Evolutionary conservation across 2,329 filamentous ascomycete species (phyloP).

Genomic region (Epichloe typhina): DNA sequence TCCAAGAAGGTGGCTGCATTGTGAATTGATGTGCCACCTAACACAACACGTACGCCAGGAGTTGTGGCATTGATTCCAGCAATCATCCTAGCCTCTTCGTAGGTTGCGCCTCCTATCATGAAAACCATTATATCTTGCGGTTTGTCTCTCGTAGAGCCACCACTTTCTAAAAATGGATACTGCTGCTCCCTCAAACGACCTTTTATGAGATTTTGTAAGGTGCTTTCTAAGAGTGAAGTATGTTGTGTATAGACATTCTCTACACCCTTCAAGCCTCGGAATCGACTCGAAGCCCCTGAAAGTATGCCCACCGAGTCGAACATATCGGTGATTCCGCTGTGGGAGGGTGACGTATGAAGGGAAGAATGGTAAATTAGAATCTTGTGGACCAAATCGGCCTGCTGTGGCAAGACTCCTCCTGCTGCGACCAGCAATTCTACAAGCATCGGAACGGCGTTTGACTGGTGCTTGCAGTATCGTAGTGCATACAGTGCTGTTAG

Average conservation of each 20-base stretch:
- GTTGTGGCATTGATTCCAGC: conserved; percentile 88
- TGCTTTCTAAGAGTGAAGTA: conserved; percentile 74
- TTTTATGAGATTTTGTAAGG: conserved; percentile 85
- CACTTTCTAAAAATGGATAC: conserved; percentile 88
- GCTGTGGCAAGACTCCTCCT: conserved; percentile 63
- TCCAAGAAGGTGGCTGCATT: conserved; percentile 82
- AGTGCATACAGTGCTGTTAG: conserved; percentile 90
- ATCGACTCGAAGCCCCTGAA: conserved; percentile 70
- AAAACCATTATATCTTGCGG: conserved; percentile 95
- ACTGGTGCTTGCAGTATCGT: conserved; percentile 77
- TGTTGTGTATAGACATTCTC: conserved; percentile 99
- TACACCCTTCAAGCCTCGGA: conserved; percentile 92
- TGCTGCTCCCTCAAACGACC: conserved; percentile 74
- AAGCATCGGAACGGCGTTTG: conserved; percentile 71
- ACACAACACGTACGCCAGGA: conserved; percentile 75
- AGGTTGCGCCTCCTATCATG: conserved; percentile 84
- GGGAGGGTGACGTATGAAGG: conserved; percentile 63
- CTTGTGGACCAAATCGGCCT: conserved; percentile 69
- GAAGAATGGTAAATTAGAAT: conserved; percentile 78
- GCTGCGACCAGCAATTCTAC: conserved; percentile 76
- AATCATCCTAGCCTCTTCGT: conserved; percentile 93
- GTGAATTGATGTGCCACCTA: conserved; percentile 79
- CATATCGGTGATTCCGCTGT: conserved; percentile 73
- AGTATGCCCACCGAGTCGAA: conserved; percentile 91
- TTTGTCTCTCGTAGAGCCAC: conserved; percentile 78